Base-by-base conservation (phyloP, 208 protist genomes). In the Angomonas ambiguus region DNA sequence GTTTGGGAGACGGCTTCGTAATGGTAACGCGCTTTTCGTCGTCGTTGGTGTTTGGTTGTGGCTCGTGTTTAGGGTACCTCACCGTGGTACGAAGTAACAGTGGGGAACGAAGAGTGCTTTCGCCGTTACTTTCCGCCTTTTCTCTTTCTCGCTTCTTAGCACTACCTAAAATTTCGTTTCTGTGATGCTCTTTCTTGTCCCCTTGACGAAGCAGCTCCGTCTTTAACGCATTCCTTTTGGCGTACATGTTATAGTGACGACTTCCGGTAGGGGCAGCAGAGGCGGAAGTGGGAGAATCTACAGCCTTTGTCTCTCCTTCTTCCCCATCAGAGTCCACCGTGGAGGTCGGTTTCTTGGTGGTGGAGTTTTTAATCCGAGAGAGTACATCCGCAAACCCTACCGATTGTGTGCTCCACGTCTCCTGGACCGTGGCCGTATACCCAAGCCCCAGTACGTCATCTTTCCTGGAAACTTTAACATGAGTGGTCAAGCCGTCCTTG, bases 381-480 rank as follows among this genome's bases (percentile, higher is more conserved):
- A 95, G 79, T 28, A 95, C 87, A 64, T 95, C 89, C 1, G 84
- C 89, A 66, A 95, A 95, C 61, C 83, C 86, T 0, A 95, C 82
- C 0, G 89, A 93, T 78, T 95, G 89, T 30, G 84, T 80, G 35
- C 80, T 91, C 87, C 89, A 95, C 51, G 83, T 85, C 20, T 95
- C 79, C 58, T 88, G 79, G 33, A 95, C 89, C 24, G 77, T 79
- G 8, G 80, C 87, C 35, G 80, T 76, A 69, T 95, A 95, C 61
- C 91, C 91, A 28, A 97, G 72, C 3, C 94, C 94, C 79, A 87
- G 83, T 27, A 84, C 79, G 35, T 94, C 88, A 31, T 93, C 85
- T 76, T 97, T 96, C 13, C 83, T 85, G 20, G 69, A 82, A 16
- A 94, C 87, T 72, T 96, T 97, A 49, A 98, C 77, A 76, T 97